phyloP scores from a whole-genome alignment of 139 green algal species.

The Desmodesmus armatus region DNA sequence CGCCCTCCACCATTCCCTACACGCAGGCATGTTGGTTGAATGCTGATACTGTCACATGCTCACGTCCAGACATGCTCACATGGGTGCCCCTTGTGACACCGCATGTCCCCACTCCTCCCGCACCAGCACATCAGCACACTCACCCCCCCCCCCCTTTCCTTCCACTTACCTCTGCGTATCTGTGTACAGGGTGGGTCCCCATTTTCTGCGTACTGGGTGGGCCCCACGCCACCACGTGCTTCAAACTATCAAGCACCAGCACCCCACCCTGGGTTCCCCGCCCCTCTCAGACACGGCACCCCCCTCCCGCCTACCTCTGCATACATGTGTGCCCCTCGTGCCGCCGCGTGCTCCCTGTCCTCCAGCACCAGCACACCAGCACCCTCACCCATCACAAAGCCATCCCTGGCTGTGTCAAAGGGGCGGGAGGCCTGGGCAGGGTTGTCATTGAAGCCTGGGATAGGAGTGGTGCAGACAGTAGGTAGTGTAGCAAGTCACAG shows the following conservation, averaged over 20 bases:
- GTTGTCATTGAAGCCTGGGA: conserved; percentile 27
- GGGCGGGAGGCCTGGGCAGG: conserved; percentile 65
- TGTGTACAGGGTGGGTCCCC: neutral
- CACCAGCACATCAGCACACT: no score
- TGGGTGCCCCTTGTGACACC: no score
- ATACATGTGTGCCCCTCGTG: conserved; percentile 73
- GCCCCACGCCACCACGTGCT: no score
- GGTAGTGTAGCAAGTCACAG: no score
- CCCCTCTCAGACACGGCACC: conserved; percentile 17
- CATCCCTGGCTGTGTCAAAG: conserved; percentile 88
- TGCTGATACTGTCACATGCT: no score
- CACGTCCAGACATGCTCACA: no score
- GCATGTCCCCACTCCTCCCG: no score
- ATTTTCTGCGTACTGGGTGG: neutral
- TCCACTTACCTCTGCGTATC: neutral
- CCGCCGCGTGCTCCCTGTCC: conserved; percentile 80
- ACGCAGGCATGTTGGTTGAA: no score
- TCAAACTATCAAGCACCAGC: neutral
- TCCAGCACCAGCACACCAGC: conserved; percentile 89
- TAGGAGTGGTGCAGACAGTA: no score
- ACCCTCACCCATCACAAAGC: conserved; percentile 96
- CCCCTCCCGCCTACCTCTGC: conserved; percentile 39
- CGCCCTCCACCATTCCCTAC: no score
- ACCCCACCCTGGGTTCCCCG: neutral
- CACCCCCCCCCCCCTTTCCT: no score